Percentiles rank a stretch among this genome's conserved stretches.
Conservation (phyloP, 805 yeast species). For the Saturnispora gosingensis region DNA sequence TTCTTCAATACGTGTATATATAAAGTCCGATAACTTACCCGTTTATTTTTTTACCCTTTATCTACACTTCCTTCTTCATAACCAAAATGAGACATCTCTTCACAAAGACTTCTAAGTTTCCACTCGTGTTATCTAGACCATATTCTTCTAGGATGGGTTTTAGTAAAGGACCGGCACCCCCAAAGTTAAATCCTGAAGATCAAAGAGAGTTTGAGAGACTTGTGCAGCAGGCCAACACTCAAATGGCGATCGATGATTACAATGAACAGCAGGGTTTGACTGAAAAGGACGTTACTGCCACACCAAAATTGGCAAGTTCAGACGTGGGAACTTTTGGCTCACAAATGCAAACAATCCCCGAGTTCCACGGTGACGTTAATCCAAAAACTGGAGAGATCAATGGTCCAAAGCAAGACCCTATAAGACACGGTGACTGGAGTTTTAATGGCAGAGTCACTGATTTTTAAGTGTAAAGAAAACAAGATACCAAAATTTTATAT, state of each 20-base stretch:
- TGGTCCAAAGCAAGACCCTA: constrained; percentile 97
- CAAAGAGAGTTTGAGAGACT: constrained; percentile 88
- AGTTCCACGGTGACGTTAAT: constrained; percentile 88
- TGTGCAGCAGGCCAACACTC: constrained; percentile 71
- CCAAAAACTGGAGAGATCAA: constrained; percentile 94
- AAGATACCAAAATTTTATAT: background rate
- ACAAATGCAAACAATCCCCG: constrained; percentile 73
- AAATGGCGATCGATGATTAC: constrained; percentile 68
- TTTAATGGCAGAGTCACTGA: constrained; percentile 96
- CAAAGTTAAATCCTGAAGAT: constrained; percentile 65
- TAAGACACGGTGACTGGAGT: constrained; percentile 78
- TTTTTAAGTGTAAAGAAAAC: constrained; percentile 36
- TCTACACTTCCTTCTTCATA: background rate
- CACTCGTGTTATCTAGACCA: background rate
- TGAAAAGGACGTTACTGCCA: constrained; percentile 20
- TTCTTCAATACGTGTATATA: background rate
- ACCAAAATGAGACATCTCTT: background rate
- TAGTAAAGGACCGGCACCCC: constrained; percentile 42
- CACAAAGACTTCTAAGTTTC: background rate
- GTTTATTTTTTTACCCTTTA: background rate
- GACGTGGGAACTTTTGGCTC: constrained; percentile 61
- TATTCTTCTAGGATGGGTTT: constrained; percentile 12
- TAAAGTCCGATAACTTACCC: background rate
- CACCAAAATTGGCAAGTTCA: constrained; percentile 21
- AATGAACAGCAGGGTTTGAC: constrained; percentile 31